A percentile compares a stretch with the other conserved stretches of the same genome.
Evolutionary conservation across 1,284 basidiomycete genomes (phyloP).

Genomic region (Sporisorium graminicola): DNA sequence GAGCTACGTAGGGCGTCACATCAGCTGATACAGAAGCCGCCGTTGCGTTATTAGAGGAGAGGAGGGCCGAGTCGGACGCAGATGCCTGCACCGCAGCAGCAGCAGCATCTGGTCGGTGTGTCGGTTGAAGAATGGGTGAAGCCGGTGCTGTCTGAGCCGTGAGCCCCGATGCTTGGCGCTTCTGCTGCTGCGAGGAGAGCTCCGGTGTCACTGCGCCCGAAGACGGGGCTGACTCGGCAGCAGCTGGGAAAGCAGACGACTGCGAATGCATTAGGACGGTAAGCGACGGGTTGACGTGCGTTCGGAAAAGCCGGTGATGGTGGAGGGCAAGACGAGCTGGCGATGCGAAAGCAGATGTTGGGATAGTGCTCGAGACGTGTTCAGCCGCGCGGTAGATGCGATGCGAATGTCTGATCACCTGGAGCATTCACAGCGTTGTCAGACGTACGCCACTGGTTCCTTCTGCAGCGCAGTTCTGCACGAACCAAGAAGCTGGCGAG

Average conservation of each 20-base stretch:
- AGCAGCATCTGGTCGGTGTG: slow-evolving; percentile 6
- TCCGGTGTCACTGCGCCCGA: slow-evolving; percentile 12
- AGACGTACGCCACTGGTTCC: neutral
- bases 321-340: neutral
- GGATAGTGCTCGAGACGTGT: neutral
- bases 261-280: slow-evolving; percentile 7
- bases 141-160: slow-evolving; percentile 31
- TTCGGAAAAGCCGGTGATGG: slow-evolving; percentile 5
- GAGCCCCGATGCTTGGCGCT: slow-evolving; percentile 34
- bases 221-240: slow-evolving; percentile 11
- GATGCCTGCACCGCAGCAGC: slow-evolving; percentile 15
- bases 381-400: neutral
- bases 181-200: slow-evolving; percentile 16
- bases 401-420: neutral
- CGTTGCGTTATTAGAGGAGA: neutral
- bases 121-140: too few relatives aligned
- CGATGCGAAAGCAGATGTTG: neutral
- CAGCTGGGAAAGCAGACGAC: slow-evolving; percentile 3
- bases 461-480: neutral
- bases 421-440: slow-evolving; percentile 10
- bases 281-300: neutral
- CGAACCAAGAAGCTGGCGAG: neutral
- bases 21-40: slow-evolving; percentile 2
- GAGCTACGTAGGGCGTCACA: slow-evolving; percentile 35
- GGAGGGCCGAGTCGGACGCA: slow-evolving; percentile 33